Conservation (phyloP, 1,139 yeast genomes). For the Pneumocystis oryctolagi region DNA sequence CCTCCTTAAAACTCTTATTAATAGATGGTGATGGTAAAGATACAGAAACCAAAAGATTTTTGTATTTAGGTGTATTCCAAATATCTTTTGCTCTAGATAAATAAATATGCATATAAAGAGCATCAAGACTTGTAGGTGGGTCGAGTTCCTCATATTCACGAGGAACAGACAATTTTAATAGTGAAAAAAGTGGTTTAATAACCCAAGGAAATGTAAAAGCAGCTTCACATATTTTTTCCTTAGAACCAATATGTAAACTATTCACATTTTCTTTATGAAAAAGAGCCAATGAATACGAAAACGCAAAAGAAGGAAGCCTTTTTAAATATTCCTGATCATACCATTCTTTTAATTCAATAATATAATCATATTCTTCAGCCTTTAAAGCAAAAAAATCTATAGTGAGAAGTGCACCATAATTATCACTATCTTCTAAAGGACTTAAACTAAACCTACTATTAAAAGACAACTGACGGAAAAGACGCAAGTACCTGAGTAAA, state of each 20-base stretch:
- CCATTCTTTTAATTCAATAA: conserved; percentile 34
- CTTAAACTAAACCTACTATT: conserved; percentile 27
- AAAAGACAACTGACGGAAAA: neutral
- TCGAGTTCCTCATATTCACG: conserved; percentile 12
- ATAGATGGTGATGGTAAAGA: conserved; percentile 11
- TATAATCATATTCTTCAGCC: conserved; percentile 49
- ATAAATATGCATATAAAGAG: conserved; percentile 17
- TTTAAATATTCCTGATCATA: conserved; percentile 25
- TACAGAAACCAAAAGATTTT: conserved; percentile 14
- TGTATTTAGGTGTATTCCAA: conserved; percentile 18
- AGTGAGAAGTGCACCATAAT: conserved; percentile 67
- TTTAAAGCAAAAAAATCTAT: conserved; percentile 65
- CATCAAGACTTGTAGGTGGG: conserved; percentile 15
- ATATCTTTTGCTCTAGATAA: conserved; percentile 17
- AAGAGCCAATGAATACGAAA: conserved; percentile 47
- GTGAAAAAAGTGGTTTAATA: conserved; percentile 37
- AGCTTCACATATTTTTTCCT: conserved; percentile 34
- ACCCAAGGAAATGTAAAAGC: conserved; percentile 45
- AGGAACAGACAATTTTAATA: conserved; percentile 23
- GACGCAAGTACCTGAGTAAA: conserved; percentile 22
- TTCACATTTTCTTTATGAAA: conserved; percentile 23
- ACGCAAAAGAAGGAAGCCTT: conserved; percentile 55
- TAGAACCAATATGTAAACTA: conserved; percentile 30
- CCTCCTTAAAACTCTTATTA: conserved; percentile 8
- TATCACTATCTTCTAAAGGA: conserved; percentile 66